A percentile compares a stretch with the other conserved stretches of the same genome.
These are phyloP conservation scores for Beauveria sp. DNA, from an alignment of 2,329 filamentous ascomycete genomes.

Conservation along the genomic window DNA sequence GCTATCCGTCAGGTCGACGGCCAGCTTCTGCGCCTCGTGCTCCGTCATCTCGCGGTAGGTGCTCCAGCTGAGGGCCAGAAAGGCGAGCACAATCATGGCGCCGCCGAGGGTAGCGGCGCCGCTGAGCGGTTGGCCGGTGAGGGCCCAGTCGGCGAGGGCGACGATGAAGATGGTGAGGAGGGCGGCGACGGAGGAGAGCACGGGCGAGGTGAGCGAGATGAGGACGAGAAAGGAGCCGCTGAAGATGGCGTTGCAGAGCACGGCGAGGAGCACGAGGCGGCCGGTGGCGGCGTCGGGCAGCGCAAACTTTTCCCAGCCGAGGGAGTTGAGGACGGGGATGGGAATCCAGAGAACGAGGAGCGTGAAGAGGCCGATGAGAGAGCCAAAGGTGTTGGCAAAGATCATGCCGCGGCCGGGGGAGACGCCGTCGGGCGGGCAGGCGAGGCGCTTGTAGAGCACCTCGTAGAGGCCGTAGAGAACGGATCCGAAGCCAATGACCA, in stretches of 20 bases:
- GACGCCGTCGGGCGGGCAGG: slow-evolving; percentile 86
- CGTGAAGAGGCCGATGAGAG: slow-evolving; percentile 80
- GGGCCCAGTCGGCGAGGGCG: slow-evolving; percentile 80
- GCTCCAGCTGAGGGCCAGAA: slow-evolving; percentile 79
- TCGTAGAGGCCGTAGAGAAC: slow-evolving; percentile 96
- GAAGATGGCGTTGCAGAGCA: slow-evolving; percentile 83
- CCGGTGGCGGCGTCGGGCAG: slow-evolving; percentile 72
- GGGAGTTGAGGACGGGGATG: slow-evolving; percentile 71
- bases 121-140: slow-evolving; percentile 70
- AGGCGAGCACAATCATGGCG: slow-evolving; percentile 77
- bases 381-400: slow-evolving; percentile 89
- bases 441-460: slow-evolving; percentile 88
- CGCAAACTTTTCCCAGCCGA: slow-evolving; percentile 75
- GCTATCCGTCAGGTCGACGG: slow-evolving; percentile 38
- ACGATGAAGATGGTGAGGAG: slow-evolving; percentile 96
- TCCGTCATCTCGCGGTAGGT: slow-evolving; percentile 92
- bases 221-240: slow-evolving; percentile 88
- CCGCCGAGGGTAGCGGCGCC: slow-evolving; percentile 75
- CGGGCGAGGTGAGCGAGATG: slow-evolving; percentile 86
- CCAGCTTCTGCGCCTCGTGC: slow-evolving; percentile 56
- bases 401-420: slow-evolving; percentile 84
- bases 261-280: slow-evolving; percentile 70
- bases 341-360: slow-evolving; percentile 86
- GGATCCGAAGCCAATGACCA: slow-evolving; percentile 85
- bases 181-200: slow-evolving; percentile 85